Evolutionary conservation across 2,329 filamentous ascomycete genomes (phyloP).

Genomic region (Ciborinia camelliae): DNA sequence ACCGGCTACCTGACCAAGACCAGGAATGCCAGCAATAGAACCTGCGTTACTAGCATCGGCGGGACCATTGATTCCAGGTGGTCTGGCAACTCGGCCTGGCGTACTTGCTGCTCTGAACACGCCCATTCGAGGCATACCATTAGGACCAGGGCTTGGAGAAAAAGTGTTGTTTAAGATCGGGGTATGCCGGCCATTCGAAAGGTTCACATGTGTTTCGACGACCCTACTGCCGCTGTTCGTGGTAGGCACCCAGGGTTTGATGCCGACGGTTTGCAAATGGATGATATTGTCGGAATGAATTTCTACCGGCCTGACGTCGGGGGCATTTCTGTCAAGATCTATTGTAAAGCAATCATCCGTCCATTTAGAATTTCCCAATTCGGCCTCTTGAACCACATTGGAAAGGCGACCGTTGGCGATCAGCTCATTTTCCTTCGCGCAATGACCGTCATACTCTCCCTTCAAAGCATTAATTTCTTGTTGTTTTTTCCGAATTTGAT

Average conservation of each 20-base stretch:
- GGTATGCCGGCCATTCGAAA: too few species aligned
- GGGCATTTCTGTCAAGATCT: conserved; percentile 5
- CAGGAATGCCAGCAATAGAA: too few species aligned
- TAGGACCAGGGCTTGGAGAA: background rate
- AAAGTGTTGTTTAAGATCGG: too few species aligned
- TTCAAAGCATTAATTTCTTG: background rate
- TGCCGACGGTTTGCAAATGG: background rate
- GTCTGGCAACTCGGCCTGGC: too few species aligned
- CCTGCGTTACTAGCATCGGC: too few species aligned
- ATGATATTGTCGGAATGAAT: background rate
- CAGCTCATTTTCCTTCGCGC: background rate
- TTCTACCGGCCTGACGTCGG: background rate
- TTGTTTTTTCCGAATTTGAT: background rate
- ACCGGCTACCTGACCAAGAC: too few species aligned
- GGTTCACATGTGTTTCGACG: too few species aligned
- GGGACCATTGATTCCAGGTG: too few species aligned
- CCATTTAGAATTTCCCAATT: background rate
- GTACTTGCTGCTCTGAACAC: background rate
- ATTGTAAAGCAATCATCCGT: conserved; percentile 5
- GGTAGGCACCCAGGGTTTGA: background rate
- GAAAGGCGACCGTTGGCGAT: background rate
- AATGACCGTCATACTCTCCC: background rate
- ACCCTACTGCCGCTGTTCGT: background rate
- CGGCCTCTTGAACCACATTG: background rate
- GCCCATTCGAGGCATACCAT: background rate